These are phyloP conservation scores for Rhodotorula graminis DNA, from an alignment of 768 basidiomycete species.

Conservation along the genomic window DNA sequence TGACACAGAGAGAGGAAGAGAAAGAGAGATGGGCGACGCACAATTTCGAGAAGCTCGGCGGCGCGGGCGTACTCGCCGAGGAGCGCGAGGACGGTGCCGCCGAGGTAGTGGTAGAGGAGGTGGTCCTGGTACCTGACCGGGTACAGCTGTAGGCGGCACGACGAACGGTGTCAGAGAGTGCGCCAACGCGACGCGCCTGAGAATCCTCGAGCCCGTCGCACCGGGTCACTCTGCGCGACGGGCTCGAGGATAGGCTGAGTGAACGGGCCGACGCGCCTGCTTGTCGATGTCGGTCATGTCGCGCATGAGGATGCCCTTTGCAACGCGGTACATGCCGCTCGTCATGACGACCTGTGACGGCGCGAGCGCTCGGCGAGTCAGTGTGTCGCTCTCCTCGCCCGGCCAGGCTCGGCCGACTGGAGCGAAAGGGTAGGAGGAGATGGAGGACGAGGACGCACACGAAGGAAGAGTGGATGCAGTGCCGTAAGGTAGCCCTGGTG, in stretches of 20 bases:
- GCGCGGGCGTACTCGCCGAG: slow-evolving; percentile 66
- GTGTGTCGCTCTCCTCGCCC: no score
- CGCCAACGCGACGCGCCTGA: slow-evolving; percentile 46
- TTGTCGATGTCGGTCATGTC: slow-evolving; percentile 65
- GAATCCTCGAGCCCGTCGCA: background rate
- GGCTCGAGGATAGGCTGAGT: background rate
- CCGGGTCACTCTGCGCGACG: no score
- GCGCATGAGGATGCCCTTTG: slow-evolving; percentile 59
- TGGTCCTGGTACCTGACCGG: slow-evolving; percentile 74
- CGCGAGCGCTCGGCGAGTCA: no score
- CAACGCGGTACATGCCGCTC: slow-evolving; percentile 55
- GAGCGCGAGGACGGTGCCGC: slow-evolving; percentile 64
- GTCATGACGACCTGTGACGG: slow-evolving; percentile 56
- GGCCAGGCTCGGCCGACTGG: no score
- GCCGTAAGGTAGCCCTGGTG: slow-evolving; percentile 59
- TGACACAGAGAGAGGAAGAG: background rate
- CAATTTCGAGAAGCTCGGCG: slow-evolving; percentile 73
- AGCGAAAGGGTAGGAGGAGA: background rate
- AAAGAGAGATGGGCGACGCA: slow-evolving; percentile 47
- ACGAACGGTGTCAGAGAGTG: no score
- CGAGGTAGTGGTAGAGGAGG: slow-evolving; percentile 76
- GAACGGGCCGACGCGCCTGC: background rate
- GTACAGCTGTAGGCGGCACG: slow-evolving; percentile 24
- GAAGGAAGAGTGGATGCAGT: slow-evolving; percentile 65
- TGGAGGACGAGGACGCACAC: slow-evolving; percentile 49